phyloP scores from a whole-genome alignment of 768 basidiomycete species.

The Symmetrospora coprosmae region DNA sequence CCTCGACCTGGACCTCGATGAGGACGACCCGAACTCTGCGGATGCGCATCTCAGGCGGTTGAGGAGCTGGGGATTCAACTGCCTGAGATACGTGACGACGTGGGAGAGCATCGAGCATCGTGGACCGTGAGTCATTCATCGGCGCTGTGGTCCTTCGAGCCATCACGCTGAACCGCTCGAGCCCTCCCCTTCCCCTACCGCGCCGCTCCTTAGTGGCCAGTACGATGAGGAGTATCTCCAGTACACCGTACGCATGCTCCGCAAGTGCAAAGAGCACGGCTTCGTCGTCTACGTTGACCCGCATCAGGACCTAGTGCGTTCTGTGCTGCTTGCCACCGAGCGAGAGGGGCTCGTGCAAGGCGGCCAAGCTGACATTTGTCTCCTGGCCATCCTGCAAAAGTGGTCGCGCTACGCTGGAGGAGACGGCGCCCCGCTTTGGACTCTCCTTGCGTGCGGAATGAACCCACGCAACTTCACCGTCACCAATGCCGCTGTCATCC shows the following conservation, averaged over 20 bases:
- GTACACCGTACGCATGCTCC: slow-evolving; percentile 71
- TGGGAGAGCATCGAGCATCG: slow-evolving; percentile 92
- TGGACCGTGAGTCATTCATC: slow-evolving; percentile 90
- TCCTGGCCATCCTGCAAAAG: slow-evolving; percentile 38
- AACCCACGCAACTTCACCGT: slow-evolving; percentile 69
- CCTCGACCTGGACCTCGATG: slow-evolving; percentile 59
- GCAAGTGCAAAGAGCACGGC: slow-evolving; percentile 79
- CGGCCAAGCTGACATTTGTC: not conserved
- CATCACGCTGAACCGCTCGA: no score
- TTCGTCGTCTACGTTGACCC: slow-evolving; percentile 88
- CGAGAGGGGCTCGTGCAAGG: not conserved
- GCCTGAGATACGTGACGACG: slow-evolving; percentile 63
- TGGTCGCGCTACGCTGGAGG: slow-evolving; percentile 94
- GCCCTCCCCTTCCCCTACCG: not conserved
- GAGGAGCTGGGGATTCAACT: slow-evolving; percentile 83
- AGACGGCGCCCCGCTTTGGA: slow-evolving; percentile 90
- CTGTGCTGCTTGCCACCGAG: not conserved
- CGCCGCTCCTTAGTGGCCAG: slow-evolving; percentile 47
- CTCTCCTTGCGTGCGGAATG: slow-evolving; percentile 74
- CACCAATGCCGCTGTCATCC: slow-evolving; percentile 71
- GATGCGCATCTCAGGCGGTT: slow-evolving; percentile 75
- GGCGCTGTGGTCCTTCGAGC: no score
- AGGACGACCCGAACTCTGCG: slow-evolving; percentile 42
- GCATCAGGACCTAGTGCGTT: slow-evolving; percentile 81
- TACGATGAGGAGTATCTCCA: slow-evolving; percentile 88